Percentiles rank a stretch among this genome's conserved stretches.
These are phyloP conservation scores for Aspergillus cavernicola DNA, from an alignment of 495 filamentous ascomycete species.

Conservation along the genomic window DNA sequence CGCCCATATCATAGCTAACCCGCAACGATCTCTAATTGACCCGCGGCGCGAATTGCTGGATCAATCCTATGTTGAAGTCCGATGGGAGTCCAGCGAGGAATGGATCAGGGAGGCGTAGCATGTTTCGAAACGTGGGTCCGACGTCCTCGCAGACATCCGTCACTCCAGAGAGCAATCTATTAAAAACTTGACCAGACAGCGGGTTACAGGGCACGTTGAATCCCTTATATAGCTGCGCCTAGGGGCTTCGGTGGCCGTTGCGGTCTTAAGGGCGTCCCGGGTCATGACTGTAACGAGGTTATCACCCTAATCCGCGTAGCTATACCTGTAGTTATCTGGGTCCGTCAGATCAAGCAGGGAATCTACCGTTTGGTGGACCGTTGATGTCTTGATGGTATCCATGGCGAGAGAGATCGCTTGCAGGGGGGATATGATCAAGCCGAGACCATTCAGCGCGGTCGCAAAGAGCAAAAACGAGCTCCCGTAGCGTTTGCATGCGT, in stretches of 20 bases:
- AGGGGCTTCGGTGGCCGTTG: constrained; percentile 18
- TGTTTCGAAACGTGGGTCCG: constrained; percentile 11
- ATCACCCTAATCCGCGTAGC: too few species aligned
- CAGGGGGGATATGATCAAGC: constrained; percentile 21
- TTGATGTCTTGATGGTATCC: constrained; percentile 19
- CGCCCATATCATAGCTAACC: neutral
- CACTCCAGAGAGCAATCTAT: too few species aligned
- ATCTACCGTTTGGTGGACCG: neutral
- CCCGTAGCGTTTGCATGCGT: constrained; percentile 8
- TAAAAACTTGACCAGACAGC: too few species aligned
- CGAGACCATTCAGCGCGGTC: constrained; percentile 17
- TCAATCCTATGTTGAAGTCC: constrained; percentile 21
- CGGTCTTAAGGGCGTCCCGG: neutral
- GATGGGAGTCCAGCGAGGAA: constrained; percentile 22
- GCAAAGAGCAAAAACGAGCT: constrained; percentile 20
- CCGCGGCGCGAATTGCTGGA: constrained; percentile 27
- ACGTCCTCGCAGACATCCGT: neutral
- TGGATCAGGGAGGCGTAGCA: constrained; percentile 13
- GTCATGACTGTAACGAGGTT: neutral
- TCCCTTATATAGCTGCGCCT: too few species aligned
- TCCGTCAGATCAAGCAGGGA: neutral
- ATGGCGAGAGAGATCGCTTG: constrained; percentile 20
- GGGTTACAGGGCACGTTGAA: too few species aligned
- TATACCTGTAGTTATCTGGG: neutral
- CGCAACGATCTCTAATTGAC: too few species aligned